phyloP scores from a whole-genome alignment of 2,329 filamentous ascomycete genomes.

The Rhynchosporium graminicola region DNA sequence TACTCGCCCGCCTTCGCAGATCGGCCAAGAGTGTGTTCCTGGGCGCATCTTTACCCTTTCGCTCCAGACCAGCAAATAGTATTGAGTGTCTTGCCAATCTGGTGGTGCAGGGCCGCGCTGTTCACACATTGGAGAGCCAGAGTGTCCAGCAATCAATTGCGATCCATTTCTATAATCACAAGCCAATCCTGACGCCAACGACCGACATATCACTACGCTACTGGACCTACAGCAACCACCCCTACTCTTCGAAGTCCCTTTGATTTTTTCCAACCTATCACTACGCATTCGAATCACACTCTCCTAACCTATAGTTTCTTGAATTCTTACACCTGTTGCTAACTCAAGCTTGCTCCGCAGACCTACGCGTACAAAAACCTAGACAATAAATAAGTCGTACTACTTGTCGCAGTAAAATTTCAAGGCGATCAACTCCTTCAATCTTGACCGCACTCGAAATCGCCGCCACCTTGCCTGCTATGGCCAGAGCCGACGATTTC shows the following conservation, averaged over 20 bases:
- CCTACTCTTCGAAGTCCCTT: not conserved
- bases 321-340: slow-evolving; percentile 3
- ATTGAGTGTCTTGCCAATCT: not conserved
- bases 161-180: slow-evolving; percentile 10
- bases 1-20: not conserved
- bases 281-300: not conserved
- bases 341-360: slow-evolving; percentile 8
- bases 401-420: slow-evolving; percentile 1
- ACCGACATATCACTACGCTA: slow-evolving; percentile 6
- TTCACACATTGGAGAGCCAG: not conserved
- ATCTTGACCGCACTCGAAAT: slow-evolving; percentile 24
- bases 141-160: slow-evolving; percentile 1
- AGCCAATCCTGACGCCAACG: slow-evolving; percentile 16
- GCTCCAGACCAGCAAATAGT: slow-evolving; percentile 6
- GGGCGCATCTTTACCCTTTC: not conserved
- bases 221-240: not conserved
- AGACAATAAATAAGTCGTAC: slow-evolving; percentile 9
- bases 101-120: slow-evolving; percentile 13
- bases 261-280: not conserved
- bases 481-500: slow-evolving; percentile 66
- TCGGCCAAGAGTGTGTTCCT: slow-evolving; percentile 14
- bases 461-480: slow-evolving; percentile 59
- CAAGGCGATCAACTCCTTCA: slow-evolving; percentile 1
- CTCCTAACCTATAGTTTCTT: not conserved
- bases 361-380: not conserved